Evolutionary conservation across 1,139 yeast species (phyloP), one percentile per base, ranked within the genome.

Genomic region (Hanseniaspora sp.): DNA sequence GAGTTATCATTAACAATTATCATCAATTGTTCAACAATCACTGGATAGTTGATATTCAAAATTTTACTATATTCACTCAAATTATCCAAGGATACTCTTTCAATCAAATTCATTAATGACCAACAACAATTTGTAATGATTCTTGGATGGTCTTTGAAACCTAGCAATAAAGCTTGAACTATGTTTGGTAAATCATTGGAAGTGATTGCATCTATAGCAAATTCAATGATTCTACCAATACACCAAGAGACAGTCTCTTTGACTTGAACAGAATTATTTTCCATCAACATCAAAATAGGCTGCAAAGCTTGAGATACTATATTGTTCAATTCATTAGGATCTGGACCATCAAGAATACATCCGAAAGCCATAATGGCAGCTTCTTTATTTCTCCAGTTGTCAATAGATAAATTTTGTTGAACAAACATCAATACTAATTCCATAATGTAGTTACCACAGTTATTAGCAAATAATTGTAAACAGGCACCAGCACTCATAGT

Each of bases 321-420:
- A 12, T 69, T 70, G 55, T 78, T 78, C 62, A 87, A 74, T 64
- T 83, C 83, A 3, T 77, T 80, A 55, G 79, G 78, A 59, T 87
- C 94, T 30, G 97, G 97, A 18, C 98, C 98, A 62, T 90, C 97
- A 62, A 92, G 75, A 58, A 92, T 87, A 8, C 96, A 88, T 40
- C 98, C 98, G 68, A 92, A 92, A 0, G 98, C 96, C 98, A 92
- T 92, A 7, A 92, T 96, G 0, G 97, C 95, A 29, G 98, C 97
- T 71, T 92, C 98, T 63, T 96, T 82, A 56, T 79, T 72, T 69
- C 95, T 80, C 98, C 98, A 92, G 60, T 78, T 75, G 9, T 68
- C 63, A 34, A 76, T 70, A 9, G 70, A 69, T 55, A 92, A 77
- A 64, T 86, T 85, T 46, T 78, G 75, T 60, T 83, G 90, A 39